Base-by-base conservation (phyloP, 2,329 filamentous ascomycete species). In the Exophiala spinifera region DNA sequence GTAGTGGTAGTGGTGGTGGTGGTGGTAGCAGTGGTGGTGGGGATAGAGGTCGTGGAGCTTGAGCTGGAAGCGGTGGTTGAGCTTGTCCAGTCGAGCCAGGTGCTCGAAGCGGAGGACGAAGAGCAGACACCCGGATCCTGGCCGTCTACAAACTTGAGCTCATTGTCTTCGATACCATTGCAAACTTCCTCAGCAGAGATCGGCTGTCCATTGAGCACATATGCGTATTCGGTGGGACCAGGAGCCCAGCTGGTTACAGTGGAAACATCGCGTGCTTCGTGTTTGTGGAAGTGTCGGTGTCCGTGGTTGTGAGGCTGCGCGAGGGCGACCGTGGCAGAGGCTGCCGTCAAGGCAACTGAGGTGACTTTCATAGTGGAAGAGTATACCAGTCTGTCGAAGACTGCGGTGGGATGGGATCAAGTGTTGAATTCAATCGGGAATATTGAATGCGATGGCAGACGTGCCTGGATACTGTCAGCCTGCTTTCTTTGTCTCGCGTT, bases 91-190 rank as follows among this genome's bases (percentile, higher is more conserved):
- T 13, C 20, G 10, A 44, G 3, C 42, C 42, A 44, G 42, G 42
- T 23, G 37, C 74, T 64, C 19, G 66, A 46, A 28, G 65, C 61
- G 5, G 13, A 8, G 15, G 59, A 55, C 61, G 58, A 61, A 34
- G 51, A 49, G 34, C 80, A 81, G 40, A 77, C 78, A 46, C 81
- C 81, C 13, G 79, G 76, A 67, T 83, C 81, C 61, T 83, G 81
- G 43, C 87, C 75, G 46, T 88, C 75, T 44, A 86, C 77, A 75
- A 84, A 94, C 56, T 77, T 71, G 43, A 83, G 68, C 44, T 82
- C 80, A 49, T 90, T 88, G 58, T 86, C 80, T 53, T 79, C 74
- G 63, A 97, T 79, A 61, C 90, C 89, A 51, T 81, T 69, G 73
- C 86, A 79, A 50, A 90, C 90, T 56, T 90, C 80, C 0, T 80